Conservation (phyloP, 441 rosid species). For the Cnidoscolus chayamansa region DNA sequence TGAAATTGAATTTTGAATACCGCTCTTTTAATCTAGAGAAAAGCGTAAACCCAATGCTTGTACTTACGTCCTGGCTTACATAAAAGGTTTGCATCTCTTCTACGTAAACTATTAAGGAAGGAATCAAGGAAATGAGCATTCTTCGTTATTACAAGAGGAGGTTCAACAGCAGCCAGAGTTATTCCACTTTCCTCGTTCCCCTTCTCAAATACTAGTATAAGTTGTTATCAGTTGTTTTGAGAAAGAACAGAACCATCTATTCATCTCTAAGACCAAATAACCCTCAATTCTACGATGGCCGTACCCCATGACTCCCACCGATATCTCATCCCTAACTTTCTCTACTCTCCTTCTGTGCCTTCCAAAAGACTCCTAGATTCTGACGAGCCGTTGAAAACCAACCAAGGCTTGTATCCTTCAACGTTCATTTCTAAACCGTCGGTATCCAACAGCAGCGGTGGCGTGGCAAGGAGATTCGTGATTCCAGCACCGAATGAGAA, state of each 20-base stretch:
- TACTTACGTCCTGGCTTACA: not conserved
- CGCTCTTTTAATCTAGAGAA: not conserved
- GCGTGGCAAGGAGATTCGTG: constrained; percentile 32
- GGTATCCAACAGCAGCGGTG: constrained; percentile 15
- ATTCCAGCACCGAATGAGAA: constrained; percentile 76
- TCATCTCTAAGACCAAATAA: not conserved
- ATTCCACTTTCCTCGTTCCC: constrained; percentile 19
- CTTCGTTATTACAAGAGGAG: no score
- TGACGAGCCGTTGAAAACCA: not conserved
- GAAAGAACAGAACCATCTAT: not conserved
- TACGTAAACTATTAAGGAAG: not conserved
- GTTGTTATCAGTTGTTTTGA: not conserved
- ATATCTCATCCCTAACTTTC: constrained; percentile 70
- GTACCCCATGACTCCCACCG: constrained; percentile 36
- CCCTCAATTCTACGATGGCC: constrained; percentile 48
- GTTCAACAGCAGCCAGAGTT: no score
- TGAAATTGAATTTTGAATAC: no score
- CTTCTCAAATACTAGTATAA: not conserved
- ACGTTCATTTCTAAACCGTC: constrained; percentile 20
- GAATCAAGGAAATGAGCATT: no score
- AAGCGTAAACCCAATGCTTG: not conserved
- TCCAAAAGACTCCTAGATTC: constrained; percentile 31
- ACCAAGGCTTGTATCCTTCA: constrained; percentile 21
- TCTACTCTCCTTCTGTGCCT: constrained; percentile 44
- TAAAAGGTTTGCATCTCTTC: no score